Evolutionary conservation across 2,329 filamentous ascomycete genomes (phyloP).

Genomic region (Exutisphaerella laricina): DNA sequence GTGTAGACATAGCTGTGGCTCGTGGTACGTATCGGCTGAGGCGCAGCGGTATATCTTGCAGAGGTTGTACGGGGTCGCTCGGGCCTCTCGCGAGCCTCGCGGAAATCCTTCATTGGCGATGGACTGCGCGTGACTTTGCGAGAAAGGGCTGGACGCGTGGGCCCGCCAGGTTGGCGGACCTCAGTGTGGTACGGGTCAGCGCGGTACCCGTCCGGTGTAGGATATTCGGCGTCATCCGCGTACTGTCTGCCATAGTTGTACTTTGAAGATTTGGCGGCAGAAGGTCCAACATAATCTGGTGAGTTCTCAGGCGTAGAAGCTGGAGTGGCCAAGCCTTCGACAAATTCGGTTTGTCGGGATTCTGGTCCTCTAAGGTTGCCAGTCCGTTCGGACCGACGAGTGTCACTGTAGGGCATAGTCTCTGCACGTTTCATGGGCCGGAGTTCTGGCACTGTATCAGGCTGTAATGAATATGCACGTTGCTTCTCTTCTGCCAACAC

Average conservation of each 20-base stretch:
- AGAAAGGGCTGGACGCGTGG: constrained; percentile 6
- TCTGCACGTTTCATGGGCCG: constrained; percentile 39
- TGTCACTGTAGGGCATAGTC: constrained; percentile 35
- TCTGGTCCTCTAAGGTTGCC: constrained; percentile 20
- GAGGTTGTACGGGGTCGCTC: constrained; percentile 17
- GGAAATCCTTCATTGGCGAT: constrained; percentile 22
- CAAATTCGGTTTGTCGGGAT: constrained; percentile 25
- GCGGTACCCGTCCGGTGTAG: constrained; percentile 29
- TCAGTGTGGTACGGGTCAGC: constrained; percentile 23
- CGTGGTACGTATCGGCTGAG: constrained; percentile 22
- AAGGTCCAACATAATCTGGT: constrained; percentile 21
- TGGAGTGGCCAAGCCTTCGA: constrained; percentile 25
- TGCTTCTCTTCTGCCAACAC: constrained; percentile 24
- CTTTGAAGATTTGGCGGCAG: constrained; percentile 14
- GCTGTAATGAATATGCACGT: constrained; percentile 28
- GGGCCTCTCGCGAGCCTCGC: constrained; percentile 9
- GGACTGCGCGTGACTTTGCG: constrained; percentile 26
- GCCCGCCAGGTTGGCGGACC: background rate
- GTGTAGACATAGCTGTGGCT: constrained; percentile 30
- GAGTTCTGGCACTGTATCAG: constrained; percentile 26
- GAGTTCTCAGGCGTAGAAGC: constrained; percentile 27
- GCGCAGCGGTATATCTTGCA: constrained; percentile 20
- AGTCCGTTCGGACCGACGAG: constrained; percentile 14
- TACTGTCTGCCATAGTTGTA: constrained; percentile 27
- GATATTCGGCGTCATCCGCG: constrained; percentile 30